Evolutionary conservation across 202 grass and related monocot species (phyloP), one percentile per base, ranked within the genome.

Genomic region (Hordeum pubiflorum): DNA sequence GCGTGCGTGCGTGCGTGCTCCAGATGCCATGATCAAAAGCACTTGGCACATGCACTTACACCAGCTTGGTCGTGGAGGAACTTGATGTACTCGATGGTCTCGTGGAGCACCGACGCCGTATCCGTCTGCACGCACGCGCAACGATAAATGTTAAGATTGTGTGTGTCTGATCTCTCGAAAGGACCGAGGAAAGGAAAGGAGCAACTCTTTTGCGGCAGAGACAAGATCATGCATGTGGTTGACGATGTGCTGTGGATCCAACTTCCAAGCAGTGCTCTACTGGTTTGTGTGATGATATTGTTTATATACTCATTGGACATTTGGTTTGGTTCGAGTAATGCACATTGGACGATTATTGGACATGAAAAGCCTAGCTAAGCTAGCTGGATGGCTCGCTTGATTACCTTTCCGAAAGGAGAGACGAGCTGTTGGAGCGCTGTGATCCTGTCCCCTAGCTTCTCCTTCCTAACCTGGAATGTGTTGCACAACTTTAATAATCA

Each of bases 401-500:
- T 94, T n/a, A 93, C 96, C 96, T 99, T 99, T 85, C 96, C 96
- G 85, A 99, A 99, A 88, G 96, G 96, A 31, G 96, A 87, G 64
- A 99, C 96, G 63, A 99, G 89, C 81, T 99, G 96, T 52, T 99
- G 96, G 74, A 99, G 92, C 70, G 96, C 90, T 63, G 92, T 99
- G 60, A 99, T 63, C 87, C 96, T 93, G 90, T 99, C 96, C 59
- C 96, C 96, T 71, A 99, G 80, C 88, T 99, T 99, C 96, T 99
- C 96, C 87, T 99, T 98, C 82, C 96, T 99, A 72, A 99, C 96
- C 96, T 99, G 89, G 41, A 89, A 37, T 27, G 54, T 59, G 75
- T 83, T 7, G 74, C 31, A 38, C 37, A 66, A 22, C 18, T 63
- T 71, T 58, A 46, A 23, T 69, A 58, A 78, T 18, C 50, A 54